Percentiles rank a stretch among this genome's conserved stretches.
Evolutionary conservation across 257 asterid genomes (phyloP).

Genomic region (Jacaranda copaia): DNA sequence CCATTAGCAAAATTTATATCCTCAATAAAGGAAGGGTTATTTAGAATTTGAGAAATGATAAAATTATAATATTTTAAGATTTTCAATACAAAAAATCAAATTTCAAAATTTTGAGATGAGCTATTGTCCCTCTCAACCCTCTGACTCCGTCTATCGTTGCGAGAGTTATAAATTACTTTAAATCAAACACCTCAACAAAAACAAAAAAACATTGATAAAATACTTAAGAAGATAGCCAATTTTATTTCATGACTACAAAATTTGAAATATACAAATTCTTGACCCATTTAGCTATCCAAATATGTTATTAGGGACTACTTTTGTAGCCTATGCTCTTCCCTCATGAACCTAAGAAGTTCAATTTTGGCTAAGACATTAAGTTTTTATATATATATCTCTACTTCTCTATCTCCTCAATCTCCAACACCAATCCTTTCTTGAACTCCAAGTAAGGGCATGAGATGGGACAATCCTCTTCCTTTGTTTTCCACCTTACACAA

Average conservation of each 20-base stretch:
- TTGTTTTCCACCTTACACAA: slow-evolving; percentile 64
- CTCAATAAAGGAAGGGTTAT: too few species aligned
- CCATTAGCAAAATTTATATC: too few species aligned
- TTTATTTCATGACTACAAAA: background rate
- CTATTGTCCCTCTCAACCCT: too few species aligned
- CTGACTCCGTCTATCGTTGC: too few species aligned
- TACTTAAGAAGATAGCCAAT: background rate
- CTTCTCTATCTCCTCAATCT: slow-evolving; percentile 45
- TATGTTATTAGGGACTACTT: background rate
- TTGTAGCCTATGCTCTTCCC: background rate
- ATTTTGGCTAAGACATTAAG: too few species aligned
- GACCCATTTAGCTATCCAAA: background rate
- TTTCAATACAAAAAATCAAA: too few species aligned
- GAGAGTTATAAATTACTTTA: background rate
- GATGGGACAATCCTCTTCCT: slow-evolving; percentile 63
- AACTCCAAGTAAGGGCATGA: slow-evolving; percentile 73
- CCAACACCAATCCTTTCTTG: slow-evolving; percentile 54
- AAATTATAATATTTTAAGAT: too few species aligned
- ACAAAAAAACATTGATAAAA: background rate
- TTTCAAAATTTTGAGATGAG: too few species aligned
- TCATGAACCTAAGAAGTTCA: too few species aligned
- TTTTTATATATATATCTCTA: background rate
- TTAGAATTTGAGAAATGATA: too few species aligned
- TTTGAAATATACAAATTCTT: background rate
- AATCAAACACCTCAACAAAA: too few species aligned